Percentiles rank a stretch among this genome's conserved stretches.
Conservation (phyloP, 108 stramenopile species). For the Stephanodiscus triporus region DNA sequence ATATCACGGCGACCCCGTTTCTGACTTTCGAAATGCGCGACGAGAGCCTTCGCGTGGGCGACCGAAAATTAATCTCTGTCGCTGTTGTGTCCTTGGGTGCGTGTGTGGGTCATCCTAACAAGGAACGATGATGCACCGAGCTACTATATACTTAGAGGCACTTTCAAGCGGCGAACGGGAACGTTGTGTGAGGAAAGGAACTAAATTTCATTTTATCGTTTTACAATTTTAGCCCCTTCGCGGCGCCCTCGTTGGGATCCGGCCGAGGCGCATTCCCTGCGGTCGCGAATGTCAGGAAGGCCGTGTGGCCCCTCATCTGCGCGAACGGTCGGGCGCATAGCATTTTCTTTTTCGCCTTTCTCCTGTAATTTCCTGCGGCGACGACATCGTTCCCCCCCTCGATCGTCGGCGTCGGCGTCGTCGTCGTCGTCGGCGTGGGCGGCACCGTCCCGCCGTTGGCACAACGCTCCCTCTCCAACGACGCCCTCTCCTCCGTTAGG, state of each 20-base stretch:
- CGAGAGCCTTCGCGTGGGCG: too few relatives aligned
- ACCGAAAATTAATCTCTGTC: too few relatives aligned
- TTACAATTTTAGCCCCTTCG: not conserved
- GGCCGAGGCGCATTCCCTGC: slow-evolving; percentile 61
- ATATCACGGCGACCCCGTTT: too few relatives aligned
- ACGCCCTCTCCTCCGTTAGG: slow-evolving; percentile 26
- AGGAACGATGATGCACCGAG: too few relatives aligned
- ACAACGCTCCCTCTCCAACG: slow-evolving; percentile 33
- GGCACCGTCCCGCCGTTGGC: slow-evolving; percentile 23
- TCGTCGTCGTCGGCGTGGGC: slow-evolving; percentile 8
- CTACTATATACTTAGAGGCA: too few relatives aligned
- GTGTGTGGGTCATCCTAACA: too few relatives aligned
- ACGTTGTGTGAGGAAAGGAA: not conserved
- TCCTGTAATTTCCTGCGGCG: slow-evolving; percentile 17
- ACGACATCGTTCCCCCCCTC: slow-evolving; percentile 9
- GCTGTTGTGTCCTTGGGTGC: too few relatives aligned
- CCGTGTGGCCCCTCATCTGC: slow-evolving; percentile 95
- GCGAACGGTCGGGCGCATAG: slow-evolving; percentile 78
- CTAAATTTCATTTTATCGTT: slow-evolving; percentile 9
- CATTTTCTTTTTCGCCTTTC: slow-evolving; percentile 38
- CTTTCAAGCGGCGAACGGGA: not conserved
- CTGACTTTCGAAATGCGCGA: too few relatives aligned
- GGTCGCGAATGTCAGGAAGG: slow-evolving; percentile 95
- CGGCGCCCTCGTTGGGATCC: slow-evolving; percentile 34
- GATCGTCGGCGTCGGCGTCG: slow-evolving; percentile 18